A percentile compares a stretch with the other conserved stretches of the same genome.
Conservation (phyloP, 2,329 filamentous ascomycete genomes). For the Pseudogymnoascus pannorum region DNA sequence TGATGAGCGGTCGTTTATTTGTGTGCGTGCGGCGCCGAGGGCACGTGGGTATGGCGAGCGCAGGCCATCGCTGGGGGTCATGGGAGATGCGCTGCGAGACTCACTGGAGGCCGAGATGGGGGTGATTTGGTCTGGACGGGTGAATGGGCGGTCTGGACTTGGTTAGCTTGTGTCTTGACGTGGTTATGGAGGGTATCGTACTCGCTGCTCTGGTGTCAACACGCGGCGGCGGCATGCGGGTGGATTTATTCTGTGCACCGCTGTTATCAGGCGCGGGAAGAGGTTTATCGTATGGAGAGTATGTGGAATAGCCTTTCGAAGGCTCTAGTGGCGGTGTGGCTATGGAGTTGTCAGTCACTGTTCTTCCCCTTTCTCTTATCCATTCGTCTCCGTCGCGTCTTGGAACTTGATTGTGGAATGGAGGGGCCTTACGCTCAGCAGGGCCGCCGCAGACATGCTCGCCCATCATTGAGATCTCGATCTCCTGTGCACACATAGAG, state of each 20-base stretch:
- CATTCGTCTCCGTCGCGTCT: background rate
- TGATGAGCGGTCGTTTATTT: conserved; percentile 31
- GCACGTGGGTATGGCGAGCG: conserved; percentile 29
- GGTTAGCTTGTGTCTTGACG: conserved; percentile 27
- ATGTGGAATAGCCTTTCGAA: conserved; percentile 18
- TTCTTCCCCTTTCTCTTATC: conserved; percentile 1
- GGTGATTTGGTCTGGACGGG: conserved; percentile 52
- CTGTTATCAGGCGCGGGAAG: background rate
- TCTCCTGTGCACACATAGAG: conserved; percentile 67
- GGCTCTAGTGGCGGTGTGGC: conserved; percentile 27
- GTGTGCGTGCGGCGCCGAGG: background rate
- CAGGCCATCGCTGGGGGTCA: conserved; percentile 44
- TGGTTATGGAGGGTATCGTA: conserved; percentile 29
- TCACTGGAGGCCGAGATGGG: conserved; percentile 54
- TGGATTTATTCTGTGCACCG: background rate
- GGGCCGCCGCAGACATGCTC: conserved; percentile 64
- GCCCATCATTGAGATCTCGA: conserved; percentile 79
- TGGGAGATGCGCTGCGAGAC: conserved; percentile 57
- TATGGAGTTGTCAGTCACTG: conserved; percentile 14
- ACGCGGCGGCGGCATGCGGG: conserved; percentile 33
- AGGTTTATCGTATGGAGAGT: background rate
- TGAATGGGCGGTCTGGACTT: conserved; percentile 44
- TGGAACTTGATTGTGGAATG: background rate
- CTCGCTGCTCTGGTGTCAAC: conserved; percentile 48
- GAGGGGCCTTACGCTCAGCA: conserved; percentile 34